phyloP scores from a whole-genome alignment of 1,284 basidiomycete genomes.

The Tremellales sp. region DNA sequence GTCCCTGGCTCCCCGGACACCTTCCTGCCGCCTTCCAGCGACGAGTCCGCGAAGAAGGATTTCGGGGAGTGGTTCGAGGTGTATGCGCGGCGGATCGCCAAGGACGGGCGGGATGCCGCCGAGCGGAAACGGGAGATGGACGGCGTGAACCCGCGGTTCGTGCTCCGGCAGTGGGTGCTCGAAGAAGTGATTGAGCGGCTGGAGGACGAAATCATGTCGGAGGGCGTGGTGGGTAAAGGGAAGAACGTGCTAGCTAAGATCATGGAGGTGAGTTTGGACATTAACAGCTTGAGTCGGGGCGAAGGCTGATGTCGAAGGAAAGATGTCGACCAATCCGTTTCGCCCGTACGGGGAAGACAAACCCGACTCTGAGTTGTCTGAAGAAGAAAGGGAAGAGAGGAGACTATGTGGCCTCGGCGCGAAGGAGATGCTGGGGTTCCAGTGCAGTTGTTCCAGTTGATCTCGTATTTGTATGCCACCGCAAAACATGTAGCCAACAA shows the following conservation, averaged over 20 bases:
- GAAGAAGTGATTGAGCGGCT: slow-evolving; percentile 78
- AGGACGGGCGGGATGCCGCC: slow-evolving; percentile 20
- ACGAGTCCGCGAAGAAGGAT: slow-evolving; percentile 51
- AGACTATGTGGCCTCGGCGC: slow-evolving; percentile 74
- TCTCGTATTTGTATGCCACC: neutral
- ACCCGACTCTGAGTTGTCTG: slow-evolving; percentile 42
- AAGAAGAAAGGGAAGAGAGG: slow-evolving; percentile 60
- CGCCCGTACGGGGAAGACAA: slow-evolving; percentile 18
- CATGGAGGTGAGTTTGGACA: slow-evolving; percentile 19
- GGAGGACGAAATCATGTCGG: slow-evolving; percentile 68
- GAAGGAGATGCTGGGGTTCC: slow-evolving; percentile 74
- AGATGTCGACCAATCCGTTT: slow-evolving; percentile 66
- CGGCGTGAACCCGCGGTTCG: slow-evolving; percentile 74
- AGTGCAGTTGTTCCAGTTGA: slow-evolving; percentile 85
- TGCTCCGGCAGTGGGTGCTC: slow-evolving; percentile 86
- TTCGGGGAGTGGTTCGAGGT: slow-evolving; percentile 65
- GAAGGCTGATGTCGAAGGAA: slow-evolving; percentile 11
- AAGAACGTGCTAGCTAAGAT: slow-evolving; percentile 21
- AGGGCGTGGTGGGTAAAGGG: slow-evolving; percentile 46
- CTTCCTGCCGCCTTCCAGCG: slow-evolving; percentile 53
- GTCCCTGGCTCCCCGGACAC: slow-evolving; percentile 47
- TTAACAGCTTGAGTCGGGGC: slow-evolving; percentile 20
- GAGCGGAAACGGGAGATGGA: slow-evolving; percentile 43
- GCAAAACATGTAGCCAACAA: neutral
- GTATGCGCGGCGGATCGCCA: slow-evolving; percentile 56